Base-by-base conservation (phyloP, 2,329 filamentous ascomycete genomes). In the Penicillium hesseltinei region DNA sequence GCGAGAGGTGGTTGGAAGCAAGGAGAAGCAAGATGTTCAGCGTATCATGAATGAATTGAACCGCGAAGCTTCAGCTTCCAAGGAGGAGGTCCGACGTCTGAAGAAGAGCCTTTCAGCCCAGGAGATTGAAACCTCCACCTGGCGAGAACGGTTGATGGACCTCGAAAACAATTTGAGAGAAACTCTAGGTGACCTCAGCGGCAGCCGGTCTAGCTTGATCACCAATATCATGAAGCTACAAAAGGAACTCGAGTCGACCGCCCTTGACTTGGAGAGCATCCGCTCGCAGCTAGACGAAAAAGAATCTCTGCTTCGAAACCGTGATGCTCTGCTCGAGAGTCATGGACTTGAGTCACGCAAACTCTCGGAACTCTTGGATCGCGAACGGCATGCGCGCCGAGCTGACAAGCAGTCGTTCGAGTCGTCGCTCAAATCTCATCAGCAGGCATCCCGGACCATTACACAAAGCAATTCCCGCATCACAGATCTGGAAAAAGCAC, bases 11-110 rank as follows among this genome's bases (percentile, higher is more conserved):
- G 84, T 97, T 54, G 91, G 91, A 46, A 89, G 86, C 69, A 88
- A 90, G 68, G 92, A 96, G 77, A 96, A 97, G 78, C 90, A 96
- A 71, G 93, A 97, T 71, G 90, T 96, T 51, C 92, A 97, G 77
- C 90, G 93, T 73, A 86, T 96, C 62, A 86, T 97, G 70, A 93
- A 95, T 69, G 91, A 97, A 63, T 87, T 97, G 64, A 97, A 97
- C 71, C 83, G 87, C 40, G 92, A 97, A 74, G 84, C 88, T 25
- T 88, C 88, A 5, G 82, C 83, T 29, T 87, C 91, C 61, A 96
- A 94, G 77, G 94, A 97, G 61, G 94, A 97, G 70, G 84, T 87
- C 27, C 84, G 92, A 62, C 86, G 85, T 68, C 80, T 97, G 63
- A 88, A 91, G 69, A 94, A 96, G 81, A 91, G 80, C 66, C 80